Evolutionary conservation across 495 filamentous ascomycete genomes (phyloP).

Genomic region (Xylaria venustula): DNA sequence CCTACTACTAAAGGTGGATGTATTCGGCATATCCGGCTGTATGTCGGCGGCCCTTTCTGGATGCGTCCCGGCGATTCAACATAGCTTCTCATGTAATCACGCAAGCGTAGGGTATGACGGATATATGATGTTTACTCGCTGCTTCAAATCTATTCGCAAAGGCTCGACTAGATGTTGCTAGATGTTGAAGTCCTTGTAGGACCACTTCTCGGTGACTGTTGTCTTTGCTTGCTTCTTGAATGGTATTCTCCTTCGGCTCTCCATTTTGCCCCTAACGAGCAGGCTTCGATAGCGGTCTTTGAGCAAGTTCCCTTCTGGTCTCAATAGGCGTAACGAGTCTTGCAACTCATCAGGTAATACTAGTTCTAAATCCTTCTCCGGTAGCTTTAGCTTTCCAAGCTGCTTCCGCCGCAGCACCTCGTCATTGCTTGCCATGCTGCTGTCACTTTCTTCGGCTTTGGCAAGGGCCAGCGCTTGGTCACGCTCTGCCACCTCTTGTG

Average conservation of each 20-base stretch:
- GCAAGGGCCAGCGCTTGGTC: conserved; percentile 33
- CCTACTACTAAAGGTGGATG: neutral
- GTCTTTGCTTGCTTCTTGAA: conserved; percentile 77
- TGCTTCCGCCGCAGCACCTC: conserved; percentile 70
- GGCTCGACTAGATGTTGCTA: conserved; percentile 12
- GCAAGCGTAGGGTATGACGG: neutral
- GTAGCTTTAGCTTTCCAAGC: conserved; percentile 74
- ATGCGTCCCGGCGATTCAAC: neutral
- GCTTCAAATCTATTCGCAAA: neutral
- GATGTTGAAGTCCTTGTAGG: conserved; percentile 82
- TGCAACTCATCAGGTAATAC: conserved; percentile 91
- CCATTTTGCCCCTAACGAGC: conserved; percentile 83
- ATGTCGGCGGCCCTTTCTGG: conserved; percentile 1
- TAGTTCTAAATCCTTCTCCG: conserved; percentile 78
- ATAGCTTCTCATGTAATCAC: neutral
- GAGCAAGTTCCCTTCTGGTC: conserved; percentile 91
- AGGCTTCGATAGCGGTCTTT: conserved; percentile 89
- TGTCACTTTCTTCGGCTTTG: conserved; percentile 40
- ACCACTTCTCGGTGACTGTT: conserved; percentile 90
- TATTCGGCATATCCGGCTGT: neutral
- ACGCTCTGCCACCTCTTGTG: conserved; percentile 58
- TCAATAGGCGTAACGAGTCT: conserved; percentile 82
- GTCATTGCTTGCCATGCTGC: conserved; percentile 50
- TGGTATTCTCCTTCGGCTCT: conserved; percentile 70
- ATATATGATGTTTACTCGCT: neutral